These are phyloP conservation scores for Akebia trifoliata DNA, from an alignment of 164 flowering plant genomes.

Conservation along the genomic window DNA sequence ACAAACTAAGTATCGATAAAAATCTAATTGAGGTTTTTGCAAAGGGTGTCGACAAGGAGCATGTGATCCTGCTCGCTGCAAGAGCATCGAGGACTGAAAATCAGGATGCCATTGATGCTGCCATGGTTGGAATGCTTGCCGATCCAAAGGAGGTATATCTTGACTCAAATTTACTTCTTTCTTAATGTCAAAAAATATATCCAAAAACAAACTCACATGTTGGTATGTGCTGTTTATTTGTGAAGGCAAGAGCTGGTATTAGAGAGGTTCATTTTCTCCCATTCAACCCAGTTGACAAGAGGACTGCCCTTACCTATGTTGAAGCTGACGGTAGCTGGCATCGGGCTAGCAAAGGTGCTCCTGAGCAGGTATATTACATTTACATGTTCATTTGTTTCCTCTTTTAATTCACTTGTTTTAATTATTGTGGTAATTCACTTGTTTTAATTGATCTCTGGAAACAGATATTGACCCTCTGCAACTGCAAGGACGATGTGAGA, in stretches of 20 bases:
- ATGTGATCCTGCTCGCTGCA: constrained; percentile 38
- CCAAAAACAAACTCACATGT: not conserved
- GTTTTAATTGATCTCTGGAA: constrained; percentile 1
- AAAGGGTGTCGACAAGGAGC: constrained; percentile 36
- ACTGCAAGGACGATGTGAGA: constrained; percentile 31
- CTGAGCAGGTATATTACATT: constrained; percentile 32
- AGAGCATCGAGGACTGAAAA: constrained; percentile 41
- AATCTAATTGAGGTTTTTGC: constrained; percentile 35
- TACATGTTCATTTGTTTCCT: constrained; percentile 20
- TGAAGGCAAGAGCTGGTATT: constrained; percentile 35
- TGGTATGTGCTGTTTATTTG: not conserved
- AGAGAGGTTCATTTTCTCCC: constrained; percentile 39
- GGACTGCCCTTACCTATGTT: constrained; percentile 43
- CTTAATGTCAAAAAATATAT: not conserved
- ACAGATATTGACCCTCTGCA: constrained; percentile 34
- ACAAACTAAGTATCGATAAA: constrained; percentile 38
- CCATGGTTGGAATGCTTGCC: constrained; percentile 41
- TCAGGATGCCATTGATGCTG: constrained; percentile 46
- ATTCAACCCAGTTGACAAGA: constrained; percentile 42
- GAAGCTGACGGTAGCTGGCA: constrained; percentile 36
- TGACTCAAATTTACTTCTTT: not conserved
- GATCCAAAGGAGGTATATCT: constrained; percentile 39
- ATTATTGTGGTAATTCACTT: not conserved
- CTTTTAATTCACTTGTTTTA: not conserved
- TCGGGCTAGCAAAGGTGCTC: constrained; percentile 44